These are phyloP conservation scores for Magnusiomyces magnusii DNA, from an alignment of 1,139 yeast genomes.

Conservation along the genomic window DNA sequence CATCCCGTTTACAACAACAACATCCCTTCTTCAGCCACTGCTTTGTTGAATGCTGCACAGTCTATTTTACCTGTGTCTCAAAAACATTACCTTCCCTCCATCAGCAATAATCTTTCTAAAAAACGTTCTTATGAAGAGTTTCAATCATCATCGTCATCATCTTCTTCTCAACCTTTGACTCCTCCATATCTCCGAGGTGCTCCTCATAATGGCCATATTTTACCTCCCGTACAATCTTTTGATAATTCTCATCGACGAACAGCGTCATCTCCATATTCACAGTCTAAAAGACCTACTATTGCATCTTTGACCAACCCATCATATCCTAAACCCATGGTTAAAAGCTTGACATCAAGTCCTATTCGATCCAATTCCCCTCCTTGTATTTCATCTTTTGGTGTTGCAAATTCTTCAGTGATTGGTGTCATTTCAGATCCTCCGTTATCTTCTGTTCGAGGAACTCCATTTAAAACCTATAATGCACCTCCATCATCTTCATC, in stretches of 20 bases:
- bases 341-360: background rate
- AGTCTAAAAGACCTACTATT: background rate
- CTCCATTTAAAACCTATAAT: background rate
- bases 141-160: background rate
- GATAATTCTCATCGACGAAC: background rate
- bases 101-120: background rate
- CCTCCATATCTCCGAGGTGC: background rate
- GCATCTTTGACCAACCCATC: background rate
- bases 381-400: background rate
- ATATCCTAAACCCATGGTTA: background rate
- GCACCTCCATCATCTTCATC: background rate
- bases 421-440: constrained; percentile 1
- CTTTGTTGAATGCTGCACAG: constrained; percentile 5
- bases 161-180: background rate
- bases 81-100: background rate
- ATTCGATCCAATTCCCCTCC: background rate
- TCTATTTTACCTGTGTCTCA: background rate
- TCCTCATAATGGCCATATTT: background rate
- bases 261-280: background rate
- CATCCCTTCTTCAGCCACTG: constrained; percentile 5
- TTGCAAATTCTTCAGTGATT: background rate
- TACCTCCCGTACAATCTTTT: background rate
- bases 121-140: background rate
- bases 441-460: background rate
- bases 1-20: background rate